These are phyloP conservation scores for Aureobasidium namibiae DNA, from an alignment of 2,329 filamentous ascomycete species.

Conservation along the genomic window DNA sequence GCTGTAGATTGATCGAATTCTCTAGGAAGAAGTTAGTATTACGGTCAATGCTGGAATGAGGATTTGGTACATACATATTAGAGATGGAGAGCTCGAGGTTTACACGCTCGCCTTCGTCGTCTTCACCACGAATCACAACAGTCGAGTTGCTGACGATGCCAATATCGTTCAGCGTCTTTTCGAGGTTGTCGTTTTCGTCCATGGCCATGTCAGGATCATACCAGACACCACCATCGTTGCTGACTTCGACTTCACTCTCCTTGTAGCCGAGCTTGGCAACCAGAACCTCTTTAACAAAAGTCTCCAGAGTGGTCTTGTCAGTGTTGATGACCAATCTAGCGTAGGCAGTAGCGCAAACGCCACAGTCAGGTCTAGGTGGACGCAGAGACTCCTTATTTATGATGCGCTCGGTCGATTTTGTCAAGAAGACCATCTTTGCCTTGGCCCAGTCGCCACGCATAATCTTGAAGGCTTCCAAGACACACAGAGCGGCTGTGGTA, in stretches of 20 bases:
- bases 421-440: slow-evolving; percentile 80
- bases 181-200: slow-evolving; percentile 55
- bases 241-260: slow-evolving; percentile 68
- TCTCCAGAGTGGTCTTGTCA: slow-evolving; percentile 62
- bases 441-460: slow-evolving; percentile 62
- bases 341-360: slow-evolving; percentile 71
- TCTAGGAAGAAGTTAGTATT: background rate
- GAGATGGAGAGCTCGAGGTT: slow-evolving; percentile 59
- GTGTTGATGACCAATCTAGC: slow-evolving; percentile 60
- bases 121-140: slow-evolving; percentile 74
- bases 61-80: slow-evolving; percentile 10
- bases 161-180: slow-evolving; percentile 69
- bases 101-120: slow-evolving; percentile 67
- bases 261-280: slow-evolving; percentile 64
- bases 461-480: slow-evolving; percentile 87
- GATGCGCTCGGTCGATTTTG: slow-evolving; percentile 51
- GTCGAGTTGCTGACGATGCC: slow-evolving; percentile 64
- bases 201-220: slow-evolving; percentile 78
- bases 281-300: slow-evolving; percentile 70
- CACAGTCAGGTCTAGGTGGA: slow-evolving; percentile 70
- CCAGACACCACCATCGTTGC: slow-evolving; percentile 65
- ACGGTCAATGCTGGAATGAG: background rate
- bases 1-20: background rate
- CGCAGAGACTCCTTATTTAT: slow-evolving; percentile 48
- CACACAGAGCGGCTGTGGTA: slow-evolving; percentile 86